Conservation (phyloP, 208 protist genomes). For the Acanthamoeba culbertsoni region DNA sequence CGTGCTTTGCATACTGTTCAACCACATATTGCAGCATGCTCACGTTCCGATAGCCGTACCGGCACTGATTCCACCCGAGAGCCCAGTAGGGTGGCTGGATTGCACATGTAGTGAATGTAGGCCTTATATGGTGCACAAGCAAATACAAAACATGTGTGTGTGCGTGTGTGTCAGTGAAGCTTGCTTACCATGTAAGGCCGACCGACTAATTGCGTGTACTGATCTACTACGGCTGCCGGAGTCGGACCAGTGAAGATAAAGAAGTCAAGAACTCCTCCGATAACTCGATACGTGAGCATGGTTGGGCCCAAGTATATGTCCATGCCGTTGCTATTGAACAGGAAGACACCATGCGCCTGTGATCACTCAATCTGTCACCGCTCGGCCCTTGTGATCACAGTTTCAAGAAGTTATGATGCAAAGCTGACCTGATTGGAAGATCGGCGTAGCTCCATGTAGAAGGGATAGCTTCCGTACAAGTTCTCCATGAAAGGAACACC, state of each 20-base stretch:
- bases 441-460: constrained; percentile 76
- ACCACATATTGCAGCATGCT: constrained; percentile 75
- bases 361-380: neutral
- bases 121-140: too few species aligned
- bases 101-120: too few species aligned
- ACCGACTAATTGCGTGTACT: constrained; percentile 83
- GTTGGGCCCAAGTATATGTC: constrained; percentile 62
- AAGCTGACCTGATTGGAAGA: neutral
- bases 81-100: constrained; percentile 52
- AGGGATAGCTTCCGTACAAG: constrained; percentile 82
- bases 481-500: constrained; percentile 22
- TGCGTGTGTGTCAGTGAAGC: neutral
- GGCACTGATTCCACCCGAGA: constrained; percentile 84
- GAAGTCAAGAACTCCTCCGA: constrained; percentile 81
- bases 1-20: constrained; percentile 62
- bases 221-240: constrained; percentile 72
- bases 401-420: neutral
- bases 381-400: neutral
- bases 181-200: constrained; percentile 76
- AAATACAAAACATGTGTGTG: neutral
- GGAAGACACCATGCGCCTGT: constrained; percentile 77
- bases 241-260: constrained; percentile 84
- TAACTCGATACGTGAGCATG: constrained; percentile 73
- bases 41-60: constrained; percentile 83
- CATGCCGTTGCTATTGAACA: constrained; percentile 87